Base-by-base conservation (phyloP, 495 filamentous ascomycete genomes). In the Hypoxylon subgilvum region DNA sequence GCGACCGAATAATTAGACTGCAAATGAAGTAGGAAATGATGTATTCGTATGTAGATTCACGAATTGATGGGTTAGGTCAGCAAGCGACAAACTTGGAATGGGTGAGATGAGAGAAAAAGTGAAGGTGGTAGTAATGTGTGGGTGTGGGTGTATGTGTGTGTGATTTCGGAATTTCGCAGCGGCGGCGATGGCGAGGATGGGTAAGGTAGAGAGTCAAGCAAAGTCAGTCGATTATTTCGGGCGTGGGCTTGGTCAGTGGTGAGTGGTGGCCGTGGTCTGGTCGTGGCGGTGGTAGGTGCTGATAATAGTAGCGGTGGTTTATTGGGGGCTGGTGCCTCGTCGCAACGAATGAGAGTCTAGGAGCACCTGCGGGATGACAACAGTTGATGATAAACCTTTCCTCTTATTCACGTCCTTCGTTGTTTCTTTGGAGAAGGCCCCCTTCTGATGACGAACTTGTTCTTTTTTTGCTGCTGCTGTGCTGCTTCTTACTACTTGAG, bases 151-250 rank as follows among this genome's bases (percentile, higher is more conserved):
- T 27, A 8, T 27, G 23, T 27, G 23, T 3, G 23, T 27, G 61
- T 52, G 46, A 62, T 63, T 41, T 65, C 57, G 67, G 60, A 60
- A 57, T 63, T 67, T 65, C 55, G 34, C 28, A 39, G 55, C 66
- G 55, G 62, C 62, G 63, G 65, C 65, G 68, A 70, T 65, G 68
- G 68, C 61, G 67, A 70, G 59, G 52, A 69, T 65, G 61, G 48
- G 16, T 32, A 10, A 13, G 30, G 30, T 8, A 35, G 49, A 52
- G 4, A 50, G 57, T 61, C 57, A 65, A 63, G 57, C 65, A 61
- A 67, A 57, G 55, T 63, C 39, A 36, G 52, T 68, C 56, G 65
- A 54, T 49, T 65, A 65, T 60, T 63, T 65, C 63, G 67, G 61
- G 56, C 55, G 44, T 40, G 57, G 36, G 47, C 12, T 42, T 64